Base-by-base conservation (phyloP, 768 basidiomycete species). In the Psilocybe subaeruginosa region DNA sequence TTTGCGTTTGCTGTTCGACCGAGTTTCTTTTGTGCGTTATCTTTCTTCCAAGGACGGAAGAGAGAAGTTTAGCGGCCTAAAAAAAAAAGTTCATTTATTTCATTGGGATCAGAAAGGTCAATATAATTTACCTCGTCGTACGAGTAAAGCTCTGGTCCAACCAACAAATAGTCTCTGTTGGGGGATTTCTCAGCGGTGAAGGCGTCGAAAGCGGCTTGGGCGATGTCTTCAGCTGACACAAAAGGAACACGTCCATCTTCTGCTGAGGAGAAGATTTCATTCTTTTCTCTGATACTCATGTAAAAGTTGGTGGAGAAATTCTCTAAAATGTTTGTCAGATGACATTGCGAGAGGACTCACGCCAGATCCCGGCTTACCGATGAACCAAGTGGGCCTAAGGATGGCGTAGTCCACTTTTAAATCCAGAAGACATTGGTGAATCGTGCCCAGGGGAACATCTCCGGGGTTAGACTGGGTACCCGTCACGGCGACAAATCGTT, bases 401-500 rank as follows among this genome's bases (percentile, higher is more conserved):
- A 63, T 64, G 16, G 65, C 64, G 47, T 69, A 71, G 31, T 73
- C 70, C 4, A 66, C 70, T 3, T 62, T 59, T 47, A 65, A 23
- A 5, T 59, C 52, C 31, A 52, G 47, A 30, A 73, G 56, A 37
- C 69, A 72, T 50, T 73, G 47, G 37, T 73, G 72, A 6, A 68
- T 60, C 48, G 66, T 60, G 9, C 72, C 70, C 12, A 56, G 58
- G 1, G 56, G 30, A 0, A 56, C 53, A 8, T 59, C 62, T 4
- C 71, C 69, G 14, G 45, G 49, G 23, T 56, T n/a, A 29, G 41
- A 46, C n/a, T 46, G 60, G 2, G 54, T 55, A 8, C 69, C 67
- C 33, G 72, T 73, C 43, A 75, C 16, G 8, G 72, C 51, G 14
- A 75, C 73, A 47, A 75, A 69, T 2, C 74, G 64, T 57, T 71